A percentile compares a stretch with the other conserved stretches of the same genome.
These are phyloP conservation scores for Saturnispora silvae DNA, from an alignment of 805 yeast species.

Conservation along the genomic window DNA sequence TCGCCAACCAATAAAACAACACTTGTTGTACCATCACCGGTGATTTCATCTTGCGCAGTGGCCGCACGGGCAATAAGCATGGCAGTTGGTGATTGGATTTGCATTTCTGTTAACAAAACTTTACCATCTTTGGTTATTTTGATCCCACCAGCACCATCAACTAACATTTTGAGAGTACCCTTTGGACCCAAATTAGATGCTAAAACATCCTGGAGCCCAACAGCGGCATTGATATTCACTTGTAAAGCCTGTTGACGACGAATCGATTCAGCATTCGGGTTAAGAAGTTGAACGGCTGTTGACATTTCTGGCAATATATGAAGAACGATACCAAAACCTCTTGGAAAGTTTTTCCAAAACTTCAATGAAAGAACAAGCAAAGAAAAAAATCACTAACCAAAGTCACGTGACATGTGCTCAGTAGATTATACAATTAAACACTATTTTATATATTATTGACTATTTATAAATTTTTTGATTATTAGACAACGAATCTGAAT, in stretches of 20 bases:
- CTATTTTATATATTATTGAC: neutral
- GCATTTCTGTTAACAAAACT: slow-evolving; percentile 90
- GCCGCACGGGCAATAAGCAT: slow-evolving; percentile 95
- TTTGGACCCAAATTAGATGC: slow-evolving; percentile 92
- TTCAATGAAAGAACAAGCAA: neutral
- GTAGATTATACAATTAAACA: neutral
- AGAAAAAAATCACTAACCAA: neutral
- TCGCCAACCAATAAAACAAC: slow-evolving; percentile 93
- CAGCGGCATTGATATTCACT: slow-evolving; percentile 93
- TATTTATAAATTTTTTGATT: no score
- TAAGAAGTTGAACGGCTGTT: slow-evolving; percentile 71
- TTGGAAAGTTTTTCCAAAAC: neutral
- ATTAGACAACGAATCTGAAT: no score
- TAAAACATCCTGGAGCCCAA: slow-evolving; percentile 87
- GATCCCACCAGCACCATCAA: slow-evolving; percentile 92
- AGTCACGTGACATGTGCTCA: neutral
- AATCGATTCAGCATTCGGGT: slow-evolving; percentile 96
- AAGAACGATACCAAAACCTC: neutral
- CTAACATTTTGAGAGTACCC: slow-evolving; percentile 93
- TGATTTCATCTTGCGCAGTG: slow-evolving; percentile 95
- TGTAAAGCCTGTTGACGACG: slow-evolving; percentile 92
- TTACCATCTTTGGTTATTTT: slow-evolving; percentile 96
- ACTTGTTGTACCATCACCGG: slow-evolving; percentile 99
- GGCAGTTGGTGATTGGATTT: slow-evolving; percentile 85
- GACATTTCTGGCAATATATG: slow-evolving; percentile 24